Evolutionary conservation across 768 basidiomycete species (phyloP), one percentile per base, ranked within the genome.

Genomic region (Leccinellum albellum): DNA sequence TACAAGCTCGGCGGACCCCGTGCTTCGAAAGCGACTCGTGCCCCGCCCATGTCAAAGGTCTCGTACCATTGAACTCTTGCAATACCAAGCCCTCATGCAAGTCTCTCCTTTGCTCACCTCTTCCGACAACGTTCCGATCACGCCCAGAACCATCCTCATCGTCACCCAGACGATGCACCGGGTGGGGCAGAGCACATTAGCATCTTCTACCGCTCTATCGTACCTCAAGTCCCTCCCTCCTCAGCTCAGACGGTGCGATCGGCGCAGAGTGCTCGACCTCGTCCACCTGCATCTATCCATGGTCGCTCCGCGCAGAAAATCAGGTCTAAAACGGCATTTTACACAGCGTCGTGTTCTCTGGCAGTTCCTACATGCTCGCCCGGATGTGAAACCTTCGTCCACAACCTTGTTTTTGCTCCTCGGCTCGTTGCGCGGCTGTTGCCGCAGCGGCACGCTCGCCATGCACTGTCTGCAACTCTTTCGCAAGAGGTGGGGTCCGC

Each of bases 361-460:
- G 45, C 71, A 72, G 21, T 69, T 87, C 21, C 64, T 86, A 46
- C 66, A 63, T 29, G 59, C 77, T 48, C 80, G 86, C 64, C 75
- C 77, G 15, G 70, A 70, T 45, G 66, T 91, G 23, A 74, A 66
- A 26, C 88, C 89, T 17, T 83, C 79, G 42, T 73, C 86, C 23
- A 76, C 75, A 20, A 88, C 88, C 5, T 66, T 90, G 20, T 81
- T 78, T 63, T 72, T 86, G 45, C 71, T 89, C 42, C 76, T 91
- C 28, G 73, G 78, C 28, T 74, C 80, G 46, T 74, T 91, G 51
- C 72, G 72, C 44, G 64, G 69, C 49, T 78, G 76, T 32, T 78
- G 75, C 55, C 75, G 71, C n/a, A 79, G 85, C 61, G 88, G 83
- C 24, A 81, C 79, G 14, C 68, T 81, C 20, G 87, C 85, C 14